Percentiles rank a stretch among this genome's conserved stretches.
These are phyloP conservation scores for Bipolaris gigantea DNA, from an alignment of 2,329 filamentous ascomycete genomes.

Conservation along the genomic window DNA sequence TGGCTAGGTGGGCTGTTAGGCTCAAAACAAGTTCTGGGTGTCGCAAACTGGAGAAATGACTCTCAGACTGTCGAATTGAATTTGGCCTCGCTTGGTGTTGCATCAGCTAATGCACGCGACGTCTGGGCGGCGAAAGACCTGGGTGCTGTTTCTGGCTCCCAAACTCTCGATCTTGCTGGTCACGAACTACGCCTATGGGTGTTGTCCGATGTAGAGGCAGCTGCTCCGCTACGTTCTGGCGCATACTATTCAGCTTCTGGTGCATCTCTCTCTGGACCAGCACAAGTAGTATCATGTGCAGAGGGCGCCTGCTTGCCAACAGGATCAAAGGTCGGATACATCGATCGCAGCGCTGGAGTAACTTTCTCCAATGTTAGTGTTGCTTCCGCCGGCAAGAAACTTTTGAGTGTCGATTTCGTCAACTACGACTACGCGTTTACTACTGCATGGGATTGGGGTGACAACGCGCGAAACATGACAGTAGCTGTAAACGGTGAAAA, in stretches of 20 bases:
- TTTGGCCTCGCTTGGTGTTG: conserved; percentile 36
- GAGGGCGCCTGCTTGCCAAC: conserved; percentile 33
- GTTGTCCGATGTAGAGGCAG: conserved; percentile 37
- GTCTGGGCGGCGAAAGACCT: conserved; percentile 39
- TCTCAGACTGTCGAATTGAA: conserved; percentile 37
- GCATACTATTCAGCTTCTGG: conserved; percentile 39
- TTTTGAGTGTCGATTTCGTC: conserved; percentile 46
- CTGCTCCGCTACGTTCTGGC: conserved; percentile 13
- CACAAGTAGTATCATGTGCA: conserved; percentile 29
- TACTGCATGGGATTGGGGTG: conserved; percentile 38
- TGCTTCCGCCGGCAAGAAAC: conserved; percentile 28
- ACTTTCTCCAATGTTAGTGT: conserved; percentile 35
- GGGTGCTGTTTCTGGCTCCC: conserved; percentile 19
- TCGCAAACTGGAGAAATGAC: conserved; percentile 46
- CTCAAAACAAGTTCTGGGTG: conserved; percentile 39
- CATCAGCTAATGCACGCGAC: conserved; percentile 41
- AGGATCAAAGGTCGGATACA: conserved; percentile 38
- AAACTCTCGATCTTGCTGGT: conserved; percentile 22
- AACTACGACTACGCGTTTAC: conserved; percentile 46
- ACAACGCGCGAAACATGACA: conserved; percentile 44
- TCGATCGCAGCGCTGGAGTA: conserved; percentile 30
- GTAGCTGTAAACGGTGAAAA: conserved; percentile 44
- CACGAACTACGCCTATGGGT: conserved; percentile 40
- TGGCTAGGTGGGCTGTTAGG: conserved; percentile 45
- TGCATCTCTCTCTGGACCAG: conserved; percentile 37